Base-by-base conservation (phyloP, 768 basidiomycete genomes). In the Neoboletus subvelutipes region DNA sequence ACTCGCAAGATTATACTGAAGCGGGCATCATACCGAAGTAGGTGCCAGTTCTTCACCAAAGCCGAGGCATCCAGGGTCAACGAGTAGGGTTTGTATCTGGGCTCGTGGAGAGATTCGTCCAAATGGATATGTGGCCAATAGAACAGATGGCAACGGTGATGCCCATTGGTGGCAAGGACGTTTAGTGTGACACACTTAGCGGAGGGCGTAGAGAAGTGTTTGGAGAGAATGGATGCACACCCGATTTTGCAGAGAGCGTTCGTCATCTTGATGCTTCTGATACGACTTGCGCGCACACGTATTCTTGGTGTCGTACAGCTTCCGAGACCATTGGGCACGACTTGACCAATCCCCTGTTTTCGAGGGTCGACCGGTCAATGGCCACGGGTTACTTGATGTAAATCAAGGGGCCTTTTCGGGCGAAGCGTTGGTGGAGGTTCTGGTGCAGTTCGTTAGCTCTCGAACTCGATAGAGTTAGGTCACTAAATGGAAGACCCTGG, bases 401-500 rank as follows among this genome's bases (percentile, higher is more conserved):
- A 61, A 50, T 49, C 48, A 37, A 58, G 47, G 50, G 61, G 57
- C 55, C 64, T n/a, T n/a, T n/a, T 64, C 50, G 58, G 63, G 50
- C 43, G 48, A 61, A 18, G 57, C 6, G 41, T 55, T 47, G 17
- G 45, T 28, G 36, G 26, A 47, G n/a, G 47, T 47, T 52, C 57
- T 59, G 37, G 45, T 45, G 37, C 46, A 52, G 13, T 26, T 52
- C 18, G 52, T 48, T 42, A 13, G 63, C 60, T 57, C 59, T 64
- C 66, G 69, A 65, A 57, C 60, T 43, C 22, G 59, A 54, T 54
- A 42, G 45, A 34, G 33, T 63, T 47, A 62, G 57, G 62, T 63
- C 63, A 59, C 58, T 28, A 42, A 71, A 70, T 71, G 70, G 70
- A 71, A 67, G 69, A 49, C 40, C 56, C 58, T 71, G 70, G 55